Percentiles rank a stretch among this genome's conserved stretches.
Conservation (phyloP, 1,139 yeast genomes). For the Hyphopichia fennica region DNA sequence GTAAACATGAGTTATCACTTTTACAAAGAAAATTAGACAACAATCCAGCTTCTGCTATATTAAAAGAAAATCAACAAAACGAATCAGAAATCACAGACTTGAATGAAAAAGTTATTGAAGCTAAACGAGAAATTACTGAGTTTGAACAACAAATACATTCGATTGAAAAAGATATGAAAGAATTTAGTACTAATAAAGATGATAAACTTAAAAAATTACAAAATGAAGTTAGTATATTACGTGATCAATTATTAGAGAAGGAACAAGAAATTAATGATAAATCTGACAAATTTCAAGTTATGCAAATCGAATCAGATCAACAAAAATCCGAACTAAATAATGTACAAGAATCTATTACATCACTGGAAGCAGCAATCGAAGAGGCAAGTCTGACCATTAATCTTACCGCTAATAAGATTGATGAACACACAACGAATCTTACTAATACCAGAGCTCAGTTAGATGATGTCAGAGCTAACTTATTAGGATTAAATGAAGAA, state of each 20-base stretch:
- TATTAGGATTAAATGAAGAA: conserved; percentile 78
- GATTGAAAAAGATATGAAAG: conserved; percentile 78
- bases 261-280: conserved; percentile 45
- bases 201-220: conserved; percentile 72
- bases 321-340: conserved; percentile 54
- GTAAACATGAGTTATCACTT: conserved; percentile 65
- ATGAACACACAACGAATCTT: conserved; percentile 28
- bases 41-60: conserved; percentile 58
- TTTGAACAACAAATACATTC: conserved; percentile 45
- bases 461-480: conserved; percentile 61
- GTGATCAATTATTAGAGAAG: conserved; percentile 34
- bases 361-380: conserved; percentile 29
- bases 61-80: conserved; percentile 51
- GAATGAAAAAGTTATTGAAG: conserved; percentile 33
- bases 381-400: conserved; percentile 39
- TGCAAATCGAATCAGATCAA: conserved; percentile 75
- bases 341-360: conserved; percentile 41
- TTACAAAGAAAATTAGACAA: conserved; percentile 60
- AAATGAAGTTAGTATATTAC: conserved; percentile 48
- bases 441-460: conserved; percentile 41
- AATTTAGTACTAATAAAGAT: conserved; percentile 78
- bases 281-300: conserved; percentile 59
- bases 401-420: conserved; percentile 25
- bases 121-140: conserved; percentile 24
- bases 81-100: conserved; percentile 51